phyloP scores from a whole-genome alignment of 179 eudicot genomes.

The Actinidia chinensis region DNA sequence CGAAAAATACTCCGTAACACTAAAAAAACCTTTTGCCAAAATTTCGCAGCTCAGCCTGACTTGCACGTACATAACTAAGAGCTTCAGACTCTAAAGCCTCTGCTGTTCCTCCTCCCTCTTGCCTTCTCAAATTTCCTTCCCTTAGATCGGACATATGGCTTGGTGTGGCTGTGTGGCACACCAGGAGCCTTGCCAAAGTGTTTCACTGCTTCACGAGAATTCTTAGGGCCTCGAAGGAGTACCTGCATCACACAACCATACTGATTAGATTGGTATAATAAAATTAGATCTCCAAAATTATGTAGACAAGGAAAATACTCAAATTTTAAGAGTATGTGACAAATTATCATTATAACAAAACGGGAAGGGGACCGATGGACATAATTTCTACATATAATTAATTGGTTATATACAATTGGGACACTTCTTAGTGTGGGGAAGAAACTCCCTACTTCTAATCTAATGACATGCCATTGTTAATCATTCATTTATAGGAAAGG shows the following conservation, averaged over 20 bases:
- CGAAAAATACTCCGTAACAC: neutral
- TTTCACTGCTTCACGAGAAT: constrained; percentile 84
- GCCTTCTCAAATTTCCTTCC: constrained; percentile 88
- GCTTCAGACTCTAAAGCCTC: constrained; percentile 66
- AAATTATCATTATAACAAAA: too few species aligned
- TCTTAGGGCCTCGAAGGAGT: constrained; percentile 82
- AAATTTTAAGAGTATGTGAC: too few species aligned
- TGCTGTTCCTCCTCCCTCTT: constrained; percentile 86
- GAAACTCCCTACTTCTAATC: too few species aligned
- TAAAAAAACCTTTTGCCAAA: neutral
- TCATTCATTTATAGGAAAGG: too few species aligned
- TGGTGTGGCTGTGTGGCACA: constrained; percentile 90
- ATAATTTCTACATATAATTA: too few species aligned
- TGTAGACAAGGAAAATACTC: too few species aligned
- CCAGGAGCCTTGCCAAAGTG: constrained; percentile 96
- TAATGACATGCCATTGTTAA: too few species aligned
- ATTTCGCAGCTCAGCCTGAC: neutral
- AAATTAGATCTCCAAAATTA: neutral
- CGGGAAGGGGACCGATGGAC: too few species aligned
- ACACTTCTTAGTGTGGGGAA: too few species aligned
- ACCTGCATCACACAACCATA: constrained; percentile 39
- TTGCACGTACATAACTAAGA: neutral
- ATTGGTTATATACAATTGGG: too few species aligned
- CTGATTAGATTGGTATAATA: neutral
- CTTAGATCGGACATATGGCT: constrained; percentile 80